Evolutionary conservation across 2,329 filamentous ascomycete species (phyloP), one percentile per base, ranked within the genome.

Genomic region (Purpureocillium lavendulum): DNA sequence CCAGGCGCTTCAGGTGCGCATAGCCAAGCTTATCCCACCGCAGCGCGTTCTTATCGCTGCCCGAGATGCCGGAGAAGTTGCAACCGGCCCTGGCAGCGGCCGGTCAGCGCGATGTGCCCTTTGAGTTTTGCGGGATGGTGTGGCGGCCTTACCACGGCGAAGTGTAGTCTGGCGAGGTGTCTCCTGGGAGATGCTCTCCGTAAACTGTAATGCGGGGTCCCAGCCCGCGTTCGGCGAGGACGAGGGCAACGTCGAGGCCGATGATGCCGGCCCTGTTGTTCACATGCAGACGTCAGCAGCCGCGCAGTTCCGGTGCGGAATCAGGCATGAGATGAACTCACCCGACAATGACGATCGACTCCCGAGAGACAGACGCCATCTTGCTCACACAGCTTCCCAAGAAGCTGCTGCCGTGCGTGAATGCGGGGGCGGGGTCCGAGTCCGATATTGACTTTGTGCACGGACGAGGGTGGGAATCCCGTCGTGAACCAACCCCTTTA

Each of bases 61-160:
- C 63, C 1, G 65, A 66, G 33, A 67, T 63, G 30, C 61, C 63
- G 1, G 65, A 68, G 45, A 67, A 67, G 45, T 68, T 68, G 42
- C 60, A 65, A 3, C 65, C 65, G 9, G 65, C 65, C 61, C 63
- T 59, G 18, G 4, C 21, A 26, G n/a, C n/a, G n/a, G n/a, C n/a
- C n/a, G n/a, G n/a, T n/a, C n/a, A n/a, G n/a, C n/a, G n/a, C n/a
- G n/a, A n/a, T n/a, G n/a, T n/a, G n/a, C n/a, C n/a, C n/a, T n/a
- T n/a, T n/a, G n/a, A n/a, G n/a, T n/a, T n/a, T n/a, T n/a, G n/a
- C n/a, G n/a, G n/a, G n/a, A n/a, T n/a, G n/a, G n/a, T n/a, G n/a
- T n/a, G n/a, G n/a, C n/a, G n/a, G n/a, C n/a, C 43, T 40, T 43
- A 62, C 63, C 64, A 66, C 37, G 64, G 64, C 6, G 64, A 67